Evolutionary conservation across 2,329 filamentous ascomycete species (phyloP), one percentile per base, ranked within the genome.

Genomic region (Didymella exigua): DNA sequence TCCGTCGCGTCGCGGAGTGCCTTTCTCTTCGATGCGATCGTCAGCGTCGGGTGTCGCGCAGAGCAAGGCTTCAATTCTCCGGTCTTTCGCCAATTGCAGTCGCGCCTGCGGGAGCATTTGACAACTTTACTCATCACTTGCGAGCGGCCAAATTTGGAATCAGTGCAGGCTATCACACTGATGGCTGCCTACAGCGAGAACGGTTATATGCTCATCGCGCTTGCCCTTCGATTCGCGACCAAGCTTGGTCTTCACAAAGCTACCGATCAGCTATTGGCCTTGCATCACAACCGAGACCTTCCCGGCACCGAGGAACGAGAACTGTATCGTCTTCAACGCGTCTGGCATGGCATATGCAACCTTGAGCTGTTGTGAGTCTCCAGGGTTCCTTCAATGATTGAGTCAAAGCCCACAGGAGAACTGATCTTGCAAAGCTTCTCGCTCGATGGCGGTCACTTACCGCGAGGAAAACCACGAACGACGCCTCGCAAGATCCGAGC

Each of bases 101-200:
- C 61, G n/a, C 57, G 66, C 18, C 58, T 75, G 6, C 65, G 72
- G 9, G 70, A 72, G 29, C 77, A 79, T 50, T 55, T 81, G n/a
- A 78, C 83, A 8, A 79, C 79, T 30, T 66, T 79, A 0, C 74
- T 81, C 2, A 76, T 81, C 14, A 72, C 78, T 33, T 71, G 71
- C 3, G 68, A 68, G 2, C 54, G 75, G 2, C 75, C 75, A 11
- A 75, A 71, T 7, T 48, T 84, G 0, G 82, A 84, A 54, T 80
- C 78, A 0, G 68, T 84, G 0, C 82, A 85, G 51, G 81, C 82
- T 3, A 70, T 85, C 6, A 66, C 84, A 0, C 71, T 84, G 1
- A 75, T 81, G 43, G 81, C 81, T 0, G 81, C 80, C 49, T 85
- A 84, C 56, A 79, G 79, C 0, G 75, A 82, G 4, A 82, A 84